Percentiles rank a stretch among this genome's conserved stretches.
phyloP scores from a whole-genome alignment of 306 rosid species.

The Dicorynia guianensis region DNA sequence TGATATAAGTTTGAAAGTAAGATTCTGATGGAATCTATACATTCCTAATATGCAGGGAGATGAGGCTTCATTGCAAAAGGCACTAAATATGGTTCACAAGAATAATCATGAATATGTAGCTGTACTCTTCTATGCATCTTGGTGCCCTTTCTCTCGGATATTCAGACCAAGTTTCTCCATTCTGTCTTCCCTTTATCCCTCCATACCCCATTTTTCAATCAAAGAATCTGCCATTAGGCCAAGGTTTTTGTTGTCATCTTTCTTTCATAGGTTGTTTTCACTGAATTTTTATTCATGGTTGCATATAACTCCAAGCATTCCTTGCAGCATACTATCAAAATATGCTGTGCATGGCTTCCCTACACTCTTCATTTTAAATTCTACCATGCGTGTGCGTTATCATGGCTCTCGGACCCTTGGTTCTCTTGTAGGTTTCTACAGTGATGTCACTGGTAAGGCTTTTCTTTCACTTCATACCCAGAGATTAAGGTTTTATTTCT shows the following conservation, averaged over 20 bases:
- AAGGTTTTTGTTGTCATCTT: constrained; percentile 67
- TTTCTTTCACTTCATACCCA: constrained; percentile 12
- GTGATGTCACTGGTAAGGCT: constrained; percentile 81
- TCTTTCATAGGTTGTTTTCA: not conserved
- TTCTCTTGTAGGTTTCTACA: constrained; percentile 75
- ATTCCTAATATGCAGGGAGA: constrained; percentile 73
- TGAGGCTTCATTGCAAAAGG: constrained; percentile 81
- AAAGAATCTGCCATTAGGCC: constrained; percentile 93
- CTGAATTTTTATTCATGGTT: constrained; percentile 3
- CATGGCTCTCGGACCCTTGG: constrained; percentile 83
- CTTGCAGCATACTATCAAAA: constrained; percentile 82
- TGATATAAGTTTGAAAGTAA: constrained; percentile 13
- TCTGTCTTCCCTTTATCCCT: constrained; percentile 73
- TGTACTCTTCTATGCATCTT: constrained; percentile 89
- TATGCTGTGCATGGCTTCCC: constrained; percentile 99
- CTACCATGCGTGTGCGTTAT: constrained; percentile 83
- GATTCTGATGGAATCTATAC: constrained; percentile 36
- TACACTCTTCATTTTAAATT: constrained; percentile 83
- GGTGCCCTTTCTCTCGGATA: constrained; percentile 93
- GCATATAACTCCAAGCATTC: constrained; percentile 21
- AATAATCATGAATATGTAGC: constrained; percentile 79
- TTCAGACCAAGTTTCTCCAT: constrained; percentile 83
- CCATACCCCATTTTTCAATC: constrained; percentile 91
- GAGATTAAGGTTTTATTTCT: constrained; percentile 21
- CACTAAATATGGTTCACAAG: constrained; percentile 81